Base-by-base conservation (phyloP, 352 stramenopile genomes). In the Phytophthora podocarpi region DNA sequence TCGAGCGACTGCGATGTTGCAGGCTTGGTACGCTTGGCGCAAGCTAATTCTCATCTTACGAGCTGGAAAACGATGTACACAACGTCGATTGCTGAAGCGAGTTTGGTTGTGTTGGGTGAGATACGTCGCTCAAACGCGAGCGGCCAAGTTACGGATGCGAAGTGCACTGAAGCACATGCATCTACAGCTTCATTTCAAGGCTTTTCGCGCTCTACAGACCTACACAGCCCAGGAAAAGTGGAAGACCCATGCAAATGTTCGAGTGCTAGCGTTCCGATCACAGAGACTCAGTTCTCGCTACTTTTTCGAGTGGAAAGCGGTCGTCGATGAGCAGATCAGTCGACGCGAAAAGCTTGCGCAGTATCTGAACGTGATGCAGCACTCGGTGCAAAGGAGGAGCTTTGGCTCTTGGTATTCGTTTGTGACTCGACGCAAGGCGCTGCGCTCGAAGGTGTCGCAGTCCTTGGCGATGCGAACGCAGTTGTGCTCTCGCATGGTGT, bases 301-400 rank as follows among this genome's bases (percentile, higher is more conserved):
- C 4, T 70, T 85, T 23, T 16, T 5, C 7, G 28, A n/a, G 23
- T 89, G 80, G 80, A 57, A 50, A 26, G 4, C 11, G 1, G 21
- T 20, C 3, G 47, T 45, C 1, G 16, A 7, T 0, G 31, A 55
- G 1, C 42, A 26, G n/a, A 52, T 51, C 6, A 20, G 6, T 2
- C 64, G 52, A 16, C 60, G 60, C 0, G 31, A 34, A n/a, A 80
- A 72, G 37, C 62, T 88, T 5, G 34, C 13, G 7, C 35, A 32
- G 0, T 86, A 78, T 23, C 37, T 87, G 7, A 59, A 75, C 10
- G 15, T 78, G 34, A 59, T 83, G 36, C 72, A 84, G 26, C 31
- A 83, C 20, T 58, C 69, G 3, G 16, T 58, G 0, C 78, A 89
- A 59, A 61, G 35, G 8, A 72, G 64, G 31, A 77, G 67, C 37